Base-by-base conservation (phyloP, 345 rosid genomes). In the Hirschfeldia incana region DNA sequence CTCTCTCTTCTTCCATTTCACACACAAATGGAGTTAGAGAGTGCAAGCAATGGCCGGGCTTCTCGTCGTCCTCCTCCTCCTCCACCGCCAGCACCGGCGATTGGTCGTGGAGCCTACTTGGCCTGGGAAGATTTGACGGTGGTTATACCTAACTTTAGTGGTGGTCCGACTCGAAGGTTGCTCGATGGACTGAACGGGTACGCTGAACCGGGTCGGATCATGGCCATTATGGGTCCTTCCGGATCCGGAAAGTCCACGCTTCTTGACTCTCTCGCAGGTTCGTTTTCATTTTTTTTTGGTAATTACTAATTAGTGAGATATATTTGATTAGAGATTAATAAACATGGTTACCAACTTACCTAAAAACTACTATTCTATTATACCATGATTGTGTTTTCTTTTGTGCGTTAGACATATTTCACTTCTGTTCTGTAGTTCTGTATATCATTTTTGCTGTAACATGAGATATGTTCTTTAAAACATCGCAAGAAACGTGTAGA, bases 141-240 rank as follows among this genome's bases (percentile, higher is more conserved):
- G 29, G 91, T 93, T 51, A 70, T 96, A 70, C 93, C 97, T 1
- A 92, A 93, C 74, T 91, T 90, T 81, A 90, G 88, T 26, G 83
- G 87, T 30, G 86, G 88, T 51, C 92, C 91, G 7, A 88, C 94
- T 8, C 87, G 78, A 78, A 81, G 92, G 82, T 80, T 96, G 85
- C 90, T 96, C 49, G 97, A 89, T 55, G 91, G 97, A 67, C 94
- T 93, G 44, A 69, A 78, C 75, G 99, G 99, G 6, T 88, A 70
- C 70, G 99, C 98, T 60, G 98, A 93, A 79, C 98, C 97, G 8
- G 99, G 97, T 34, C 87, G 96, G 72, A 91, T 91, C 84, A 88
- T 90, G 97, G 98, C 98, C 28, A 91, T 94, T 63, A 91, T 95
- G 96, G 98, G 98, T 64, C 98, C 98, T 46, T 92, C 98, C 7